These are phyloP conservation scores for Trametes sp. DNA, from an alignment of 1,284 basidiomycete genomes.

Conservation along the genomic window DNA sequence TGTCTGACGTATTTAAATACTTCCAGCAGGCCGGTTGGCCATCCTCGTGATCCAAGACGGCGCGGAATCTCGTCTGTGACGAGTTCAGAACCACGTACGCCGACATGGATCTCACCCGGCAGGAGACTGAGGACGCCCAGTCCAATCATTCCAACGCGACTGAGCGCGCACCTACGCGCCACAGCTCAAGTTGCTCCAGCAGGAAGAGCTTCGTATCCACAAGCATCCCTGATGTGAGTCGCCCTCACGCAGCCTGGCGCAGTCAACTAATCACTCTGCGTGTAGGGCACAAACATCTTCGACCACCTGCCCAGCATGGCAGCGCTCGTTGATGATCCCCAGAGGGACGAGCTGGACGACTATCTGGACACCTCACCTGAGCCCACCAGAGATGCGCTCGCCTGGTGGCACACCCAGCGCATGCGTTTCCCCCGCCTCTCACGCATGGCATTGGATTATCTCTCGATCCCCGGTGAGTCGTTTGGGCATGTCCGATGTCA, in stretches of 20 bases:
- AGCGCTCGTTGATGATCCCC: background rate
- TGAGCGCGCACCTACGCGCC: background rate
- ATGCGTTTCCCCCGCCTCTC: slow-evolving; percentile 38
- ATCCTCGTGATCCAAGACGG: slow-evolving; percentile 10
- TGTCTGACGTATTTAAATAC: slow-evolving; percentile 23
- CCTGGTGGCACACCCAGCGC: slow-evolving; percentile 41
- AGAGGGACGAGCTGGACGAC: slow-evolving; percentile 32
- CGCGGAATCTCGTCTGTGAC: background rate
- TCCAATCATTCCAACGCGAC: background rate
- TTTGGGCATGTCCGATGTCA: background rate
- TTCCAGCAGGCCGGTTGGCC: slow-evolving; percentile 30
- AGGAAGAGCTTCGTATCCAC: too few relatives aligned
- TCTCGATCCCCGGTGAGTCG: slow-evolving; percentile 46
- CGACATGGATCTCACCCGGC: too few relatives aligned
- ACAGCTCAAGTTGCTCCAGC: background rate
- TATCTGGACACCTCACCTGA: slow-evolving; percentile 38
- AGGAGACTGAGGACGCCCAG: background rate
- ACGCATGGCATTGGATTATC: slow-evolving; percentile 42
- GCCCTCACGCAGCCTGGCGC: background rate
- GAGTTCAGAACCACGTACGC: slow-evolving; percentile 5
- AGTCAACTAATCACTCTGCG: too few relatives aligned
- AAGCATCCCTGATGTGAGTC: background rate
- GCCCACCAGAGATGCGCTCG: slow-evolving; percentile 31
- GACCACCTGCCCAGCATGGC: slow-evolving; percentile 4
- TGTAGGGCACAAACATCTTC: slow-evolving; percentile 9